phyloP scores from a whole-genome alignment of 805 yeast genomes.

The Nematodospora valgi region DNA sequence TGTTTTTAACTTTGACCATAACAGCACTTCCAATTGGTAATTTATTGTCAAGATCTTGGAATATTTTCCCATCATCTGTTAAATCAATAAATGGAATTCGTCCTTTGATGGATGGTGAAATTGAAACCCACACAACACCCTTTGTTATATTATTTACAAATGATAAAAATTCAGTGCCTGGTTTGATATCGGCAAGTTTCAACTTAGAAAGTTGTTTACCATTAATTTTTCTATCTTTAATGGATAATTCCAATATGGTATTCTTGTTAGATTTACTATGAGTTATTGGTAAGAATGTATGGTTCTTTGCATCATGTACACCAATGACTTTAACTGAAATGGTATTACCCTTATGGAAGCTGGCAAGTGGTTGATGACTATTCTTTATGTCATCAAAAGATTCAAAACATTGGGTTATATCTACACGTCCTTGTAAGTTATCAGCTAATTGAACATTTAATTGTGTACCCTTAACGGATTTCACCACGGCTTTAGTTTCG shows the following conservation, averaged over 20 bases:
- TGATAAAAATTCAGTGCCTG: slow-evolving; percentile 52
- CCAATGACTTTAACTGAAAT: slow-evolving; percentile 71
- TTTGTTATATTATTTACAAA: slow-evolving; percentile 63
- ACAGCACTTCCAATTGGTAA: slow-evolving; percentile 75
- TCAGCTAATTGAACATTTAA: slow-evolving; percentile 74
- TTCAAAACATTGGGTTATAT: slow-evolving; percentile 66
- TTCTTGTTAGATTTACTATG: slow-evolving; percentile 52
- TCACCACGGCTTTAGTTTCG: slow-evolving; percentile 56
- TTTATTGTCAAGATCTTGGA: slow-evolving; percentile 48
- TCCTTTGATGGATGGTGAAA: slow-evolving; percentile 68
- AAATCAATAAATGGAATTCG: slow-evolving; percentile 63
- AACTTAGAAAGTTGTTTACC: slow-evolving; percentile 23
- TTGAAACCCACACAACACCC: slow-evolving; percentile 63
- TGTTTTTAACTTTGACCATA: slow-evolving; percentile 49
- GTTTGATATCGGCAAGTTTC: slow-evolving; percentile 40
- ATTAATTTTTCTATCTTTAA: slow-evolving; percentile 31
- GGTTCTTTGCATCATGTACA: slow-evolving; percentile 66
- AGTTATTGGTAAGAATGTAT: slow-evolving; percentile 63
- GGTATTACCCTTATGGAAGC: slow-evolving; percentile 56
- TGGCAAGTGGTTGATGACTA: slow-evolving; percentile 51
- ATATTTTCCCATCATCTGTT: slow-evolving; percentile 48
- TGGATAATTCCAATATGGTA: slow-evolving; percentile 61
- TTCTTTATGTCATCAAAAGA: slow-evolving; percentile 52
- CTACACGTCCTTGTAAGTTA: slow-evolving; percentile 75
- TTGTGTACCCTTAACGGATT: slow-evolving; percentile 66